Conservation (phyloP, 2,329 filamentous ascomycete species). For the Fusarium duplospermum region DNA sequence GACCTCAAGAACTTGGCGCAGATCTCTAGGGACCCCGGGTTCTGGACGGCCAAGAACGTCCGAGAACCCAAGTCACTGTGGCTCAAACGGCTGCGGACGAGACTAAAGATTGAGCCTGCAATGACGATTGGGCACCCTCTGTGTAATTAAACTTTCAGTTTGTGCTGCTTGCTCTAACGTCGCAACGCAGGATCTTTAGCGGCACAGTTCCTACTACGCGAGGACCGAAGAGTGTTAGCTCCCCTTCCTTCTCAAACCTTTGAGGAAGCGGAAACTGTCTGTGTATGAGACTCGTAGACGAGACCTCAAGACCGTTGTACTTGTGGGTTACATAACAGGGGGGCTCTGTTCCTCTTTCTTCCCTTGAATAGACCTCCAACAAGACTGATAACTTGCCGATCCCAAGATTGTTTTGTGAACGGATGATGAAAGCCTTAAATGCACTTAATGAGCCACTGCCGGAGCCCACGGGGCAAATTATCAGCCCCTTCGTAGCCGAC, state of each 20-base stretch:
- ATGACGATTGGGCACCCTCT: background rate
- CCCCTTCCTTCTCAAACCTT: background rate
- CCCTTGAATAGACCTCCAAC: background rate
- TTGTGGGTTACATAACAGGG: no score
- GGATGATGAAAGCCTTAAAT: background rate
- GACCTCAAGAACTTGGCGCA: background rate
- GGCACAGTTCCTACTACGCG: background rate
- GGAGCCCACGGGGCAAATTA: background rate
- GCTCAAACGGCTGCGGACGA: background rate
- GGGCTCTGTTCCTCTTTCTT: background rate
- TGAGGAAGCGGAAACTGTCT: background rate
- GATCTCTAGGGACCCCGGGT: background rate
- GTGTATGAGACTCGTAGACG: background rate
- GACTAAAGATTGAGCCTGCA: background rate
- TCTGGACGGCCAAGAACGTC: no score
- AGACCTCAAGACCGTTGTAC: background rate
- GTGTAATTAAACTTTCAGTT: background rate
- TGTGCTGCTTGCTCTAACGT: background rate
- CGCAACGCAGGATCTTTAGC: background rate
- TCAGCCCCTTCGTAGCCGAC: background rate
- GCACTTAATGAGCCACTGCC: background rate
- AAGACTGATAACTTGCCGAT: background rate
- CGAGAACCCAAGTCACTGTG: background rate
- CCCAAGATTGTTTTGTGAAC: background rate
- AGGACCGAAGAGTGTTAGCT: background rate